These are phyloP conservation scores for Penicillium sp. DNA, from an alignment of 2,329 filamentous ascomycete species.

Conservation along the genomic window DNA sequence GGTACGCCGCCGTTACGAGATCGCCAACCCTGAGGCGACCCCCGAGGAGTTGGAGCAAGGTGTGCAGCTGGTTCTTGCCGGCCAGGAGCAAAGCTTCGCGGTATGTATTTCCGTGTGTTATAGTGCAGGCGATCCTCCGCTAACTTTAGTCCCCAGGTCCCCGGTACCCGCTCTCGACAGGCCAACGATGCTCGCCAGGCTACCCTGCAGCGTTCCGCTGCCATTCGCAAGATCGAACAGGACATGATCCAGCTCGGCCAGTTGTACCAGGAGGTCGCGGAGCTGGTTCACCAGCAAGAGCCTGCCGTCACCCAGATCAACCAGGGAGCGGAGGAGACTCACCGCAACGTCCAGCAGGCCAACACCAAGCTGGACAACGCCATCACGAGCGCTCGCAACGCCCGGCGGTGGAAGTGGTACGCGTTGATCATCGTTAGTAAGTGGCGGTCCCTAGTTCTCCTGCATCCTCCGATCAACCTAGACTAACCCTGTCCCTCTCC, in stretches of 20 bases:
- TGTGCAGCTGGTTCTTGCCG: constrained; percentile 63
- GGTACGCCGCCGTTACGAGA: constrained; percentile 84
- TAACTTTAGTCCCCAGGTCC: constrained; percentile 23
- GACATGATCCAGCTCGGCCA: constrained; percentile 84
- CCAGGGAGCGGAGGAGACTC: constrained; percentile 79
- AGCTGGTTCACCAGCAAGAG: constrained; percentile 82
- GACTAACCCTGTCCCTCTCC: constrained; percentile 10
- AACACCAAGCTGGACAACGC: constrained; percentile 81
- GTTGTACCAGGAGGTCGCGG: constrained; percentile 86
- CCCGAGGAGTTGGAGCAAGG: constrained; percentile 75
- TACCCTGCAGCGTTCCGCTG: constrained; percentile 75
- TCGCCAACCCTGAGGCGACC: constrained; percentile 76
- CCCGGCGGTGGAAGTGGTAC: constrained; percentile 94
- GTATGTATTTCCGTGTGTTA: constrained; percentile 53
- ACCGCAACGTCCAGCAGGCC: constrained; percentile 78
- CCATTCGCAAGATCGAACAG: constrained; percentile 86
- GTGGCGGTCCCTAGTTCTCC: constrained; percentile 32
- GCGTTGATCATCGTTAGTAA: constrained; percentile 71
- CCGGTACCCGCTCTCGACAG: constrained; percentile 62
- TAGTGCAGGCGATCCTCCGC: background rate
- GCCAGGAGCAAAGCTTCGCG: constrained; percentile 74
- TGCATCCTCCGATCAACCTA: background rate
- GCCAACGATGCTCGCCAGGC: constrained; percentile 74
- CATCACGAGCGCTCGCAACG: constrained; percentile 73
- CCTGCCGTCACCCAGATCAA: constrained; percentile 76